Percentiles rank a stretch among this genome's conserved stretches.
phyloP scores from a whole-genome alignment of 2,329 filamentous ascomycete species.

The Aspergillus calidoustus region DNA sequence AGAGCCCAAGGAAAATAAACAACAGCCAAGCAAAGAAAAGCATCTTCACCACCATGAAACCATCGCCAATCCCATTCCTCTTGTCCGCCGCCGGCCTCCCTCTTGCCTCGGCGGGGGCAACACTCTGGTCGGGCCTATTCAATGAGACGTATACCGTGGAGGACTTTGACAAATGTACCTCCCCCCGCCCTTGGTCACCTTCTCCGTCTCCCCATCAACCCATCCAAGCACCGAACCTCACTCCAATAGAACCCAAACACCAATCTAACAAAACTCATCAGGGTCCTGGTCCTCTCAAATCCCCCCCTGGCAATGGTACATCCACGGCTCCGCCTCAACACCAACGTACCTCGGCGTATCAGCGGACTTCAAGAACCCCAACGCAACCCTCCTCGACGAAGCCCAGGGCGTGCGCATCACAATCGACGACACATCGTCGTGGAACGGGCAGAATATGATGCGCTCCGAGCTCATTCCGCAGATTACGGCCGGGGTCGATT shows the following conservation, averaged over 20 bases:
- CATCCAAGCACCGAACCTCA: not conserved
- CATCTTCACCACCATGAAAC: slow-evolving; percentile 21
- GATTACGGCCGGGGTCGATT: slow-evolving; percentile 64
- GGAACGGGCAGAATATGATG: slow-evolving; percentile 74
- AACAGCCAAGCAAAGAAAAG: not conserved
- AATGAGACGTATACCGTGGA: slow-evolving; percentile 28
- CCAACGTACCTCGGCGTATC: slow-evolving; percentile 65
- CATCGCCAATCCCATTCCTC: slow-evolving; percentile 5
- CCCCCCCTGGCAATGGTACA: slow-evolving; percentile 76
- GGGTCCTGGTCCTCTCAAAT: slow-evolving; percentile 72
- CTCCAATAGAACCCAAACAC: not conserved
- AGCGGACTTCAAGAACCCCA: slow-evolving; percentile 66
- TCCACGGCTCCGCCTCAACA: slow-evolving; percentile 63
- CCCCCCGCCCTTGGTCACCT: rapidly evolving
- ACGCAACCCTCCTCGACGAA: slow-evolving; percentile 58
- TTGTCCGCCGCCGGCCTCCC: slow-evolving; percentile 6
- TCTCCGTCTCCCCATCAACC: too few relatives aligned
- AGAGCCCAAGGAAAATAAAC: not conserved
- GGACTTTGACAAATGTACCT: slow-evolving; percentile 32
- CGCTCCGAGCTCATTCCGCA: slow-evolving; percentile 76
- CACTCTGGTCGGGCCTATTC: slow-evolving; percentile 36
- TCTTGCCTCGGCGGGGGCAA: slow-evolving; percentile 27
- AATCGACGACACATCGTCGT: slow-evolving; percentile 62
- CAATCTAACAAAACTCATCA: slow-evolving; percentile 22
- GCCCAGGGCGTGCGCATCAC: slow-evolving; percentile 71